Evolutionary conservation across 1,284 basidiomycete genomes (phyloP).

Genomic region (Sporisorium exsertum): DNA sequence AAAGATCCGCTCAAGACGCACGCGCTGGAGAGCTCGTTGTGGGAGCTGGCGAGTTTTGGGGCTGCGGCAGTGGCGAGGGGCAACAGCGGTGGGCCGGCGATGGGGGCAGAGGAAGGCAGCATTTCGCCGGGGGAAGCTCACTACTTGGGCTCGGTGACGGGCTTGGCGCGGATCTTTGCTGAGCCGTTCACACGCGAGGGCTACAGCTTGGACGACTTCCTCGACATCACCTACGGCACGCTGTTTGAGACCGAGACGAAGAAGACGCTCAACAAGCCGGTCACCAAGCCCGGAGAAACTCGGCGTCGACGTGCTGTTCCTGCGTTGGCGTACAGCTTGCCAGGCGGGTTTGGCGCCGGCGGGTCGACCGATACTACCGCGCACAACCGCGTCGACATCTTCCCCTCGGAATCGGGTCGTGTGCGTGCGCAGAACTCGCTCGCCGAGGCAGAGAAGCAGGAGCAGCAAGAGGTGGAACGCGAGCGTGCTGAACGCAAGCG

Average conservation of each 20-base stretch:
- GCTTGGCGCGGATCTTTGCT: conserved; percentile 84
- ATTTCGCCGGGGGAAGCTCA: conserved; percentile 73
- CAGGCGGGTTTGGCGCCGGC: conserved; percentile 42
- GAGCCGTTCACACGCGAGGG: conserved; percentile 92
- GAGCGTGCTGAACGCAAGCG: conserved; percentile 34
- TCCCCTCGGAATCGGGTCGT: conserved; percentile 31
- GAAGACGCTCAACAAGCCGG: conserved; percentile 74
- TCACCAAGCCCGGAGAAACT: conserved; percentile 1
- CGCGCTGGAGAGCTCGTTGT: conserved; percentile 87
- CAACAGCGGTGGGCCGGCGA: conserved; percentile 22
- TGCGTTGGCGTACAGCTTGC: conserved; percentile 34
- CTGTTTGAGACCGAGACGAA: conserved; percentile 87
- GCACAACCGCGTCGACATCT: conserved; percentile 38
- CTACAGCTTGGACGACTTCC: conserved; percentile 93
- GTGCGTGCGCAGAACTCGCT: conserved; percentile 15
- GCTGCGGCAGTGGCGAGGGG: conserved; percentile 39
- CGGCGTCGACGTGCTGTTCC: conserved; percentile 7
- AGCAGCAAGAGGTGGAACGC: conserved; percentile 22
- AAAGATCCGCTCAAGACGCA: conserved; percentile 80
- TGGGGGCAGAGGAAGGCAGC: conserved; percentile 29
- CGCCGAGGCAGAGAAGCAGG: conserved; percentile 28
- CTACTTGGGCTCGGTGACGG: conserved; percentile 85
- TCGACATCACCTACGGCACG: conserved; percentile 95
- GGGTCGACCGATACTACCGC: conserved; percentile 23
- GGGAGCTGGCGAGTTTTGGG: conserved; percentile 86